Conservation (phyloP, 1,139 yeast species). For the Hyphopichia buzzinii region DNA sequence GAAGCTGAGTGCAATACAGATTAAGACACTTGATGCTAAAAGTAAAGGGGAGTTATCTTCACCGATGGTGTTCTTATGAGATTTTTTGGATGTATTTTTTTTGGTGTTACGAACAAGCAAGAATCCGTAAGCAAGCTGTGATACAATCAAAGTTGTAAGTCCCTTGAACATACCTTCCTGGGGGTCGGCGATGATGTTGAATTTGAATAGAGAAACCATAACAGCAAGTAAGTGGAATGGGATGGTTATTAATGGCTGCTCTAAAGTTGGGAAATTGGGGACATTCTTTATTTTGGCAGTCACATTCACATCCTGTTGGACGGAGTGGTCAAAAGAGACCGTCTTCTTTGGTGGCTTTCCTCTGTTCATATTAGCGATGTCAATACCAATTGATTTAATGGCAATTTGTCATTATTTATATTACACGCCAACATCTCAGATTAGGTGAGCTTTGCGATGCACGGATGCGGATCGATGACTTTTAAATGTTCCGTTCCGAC, state of each 20-base stretch:
- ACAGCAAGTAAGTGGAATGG: constrained; percentile 52
- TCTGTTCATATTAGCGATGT: neutral
- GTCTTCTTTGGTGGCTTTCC: constrained; percentile 6
- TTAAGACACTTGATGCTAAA: constrained; percentile 33
- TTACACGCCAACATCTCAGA: too few species aligned
- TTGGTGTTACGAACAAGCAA: constrained; percentile 16
- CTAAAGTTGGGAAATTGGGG: constrained; percentile 15
- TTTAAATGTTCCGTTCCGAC: too few species aligned
- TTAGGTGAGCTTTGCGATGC: too few species aligned
- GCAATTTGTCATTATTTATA: too few species aligned
- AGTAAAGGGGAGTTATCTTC: constrained; percentile 28
- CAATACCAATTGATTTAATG: too few species aligned
- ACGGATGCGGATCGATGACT: too few species aligned
- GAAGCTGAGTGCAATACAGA: constrained; percentile 45
- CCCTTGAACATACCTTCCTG: constrained; percentile 27
- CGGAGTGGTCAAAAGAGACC: constrained; percentile 7
- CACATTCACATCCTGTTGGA: constrained; percentile 1
- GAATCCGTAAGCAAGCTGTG: constrained; percentile 30
- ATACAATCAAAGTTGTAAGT: constrained; percentile 20
- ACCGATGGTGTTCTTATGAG: neutral
- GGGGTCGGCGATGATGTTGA: constrained; percentile 34
- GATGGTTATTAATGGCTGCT: constrained; percentile 26
- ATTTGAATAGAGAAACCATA: constrained; percentile 35
- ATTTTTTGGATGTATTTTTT: constrained; percentile 4
- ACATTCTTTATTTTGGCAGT: neutral